Percentiles rank a stretch among this genome's conserved stretches.
Evolutionary conservation across 2,329 filamentous ascomycete genomes (phyloP).

Genomic region (Colletotrichum graminicola): DNA sequence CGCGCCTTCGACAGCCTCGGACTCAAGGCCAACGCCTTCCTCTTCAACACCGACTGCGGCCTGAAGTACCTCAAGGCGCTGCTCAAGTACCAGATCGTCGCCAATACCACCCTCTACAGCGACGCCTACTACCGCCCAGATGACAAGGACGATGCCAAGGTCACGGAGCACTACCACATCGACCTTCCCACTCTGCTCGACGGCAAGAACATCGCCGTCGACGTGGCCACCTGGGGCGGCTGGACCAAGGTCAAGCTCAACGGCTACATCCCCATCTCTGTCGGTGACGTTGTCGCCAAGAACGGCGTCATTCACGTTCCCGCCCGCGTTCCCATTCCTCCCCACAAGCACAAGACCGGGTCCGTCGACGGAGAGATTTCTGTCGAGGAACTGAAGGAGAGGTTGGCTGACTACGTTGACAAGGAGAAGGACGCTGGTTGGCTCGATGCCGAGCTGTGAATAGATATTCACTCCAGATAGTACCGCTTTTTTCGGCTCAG

Average conservation of each 20-base stretch:
- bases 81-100: slow-evolving; percentile 82
- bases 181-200: slow-evolving; percentile 80
- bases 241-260: slow-evolving; percentile 82
- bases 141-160: slow-evolving; percentile 47
- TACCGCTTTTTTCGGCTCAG: too few relatives aligned
- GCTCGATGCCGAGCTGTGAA: slow-evolving; percentile 34
- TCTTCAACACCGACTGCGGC: slow-evolving; percentile 82
- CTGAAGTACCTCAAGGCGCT: slow-evolving; percentile 82
- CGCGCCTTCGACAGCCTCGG: slow-evolving; percentile 83
- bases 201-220: slow-evolving; percentile 75
- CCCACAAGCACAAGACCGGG: slow-evolving; percentile 63
- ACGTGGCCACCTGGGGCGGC: slow-evolving; percentile 76
- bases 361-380: slow-evolving; percentile 61
- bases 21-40: slow-evolving; percentile 80
- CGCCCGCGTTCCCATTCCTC: slow-evolving; percentile 79
- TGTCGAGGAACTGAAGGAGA: slow-evolving; percentile 71
- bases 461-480: too few relatives aligned
- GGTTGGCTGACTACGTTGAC: slow-evolving; percentile 61
- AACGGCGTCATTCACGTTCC: slow-evolving; percentile 89
- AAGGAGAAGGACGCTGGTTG: slow-evolving; percentile 26
- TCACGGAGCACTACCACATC: slow-evolving; percentile 69
- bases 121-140: slow-evolving; percentile 78
- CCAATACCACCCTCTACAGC: slow-evolving; percentile 82
- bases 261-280: slow-evolving; percentile 72
- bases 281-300: slow-evolving; percentile 78